A percentile compares a stretch with the other conserved stretches of the same genome.
These are phyloP conservation scores for Podosphaera fusca DNA, from an alignment of 2,329 filamentous ascomycete genomes.

Conservation along the genomic window DNA sequence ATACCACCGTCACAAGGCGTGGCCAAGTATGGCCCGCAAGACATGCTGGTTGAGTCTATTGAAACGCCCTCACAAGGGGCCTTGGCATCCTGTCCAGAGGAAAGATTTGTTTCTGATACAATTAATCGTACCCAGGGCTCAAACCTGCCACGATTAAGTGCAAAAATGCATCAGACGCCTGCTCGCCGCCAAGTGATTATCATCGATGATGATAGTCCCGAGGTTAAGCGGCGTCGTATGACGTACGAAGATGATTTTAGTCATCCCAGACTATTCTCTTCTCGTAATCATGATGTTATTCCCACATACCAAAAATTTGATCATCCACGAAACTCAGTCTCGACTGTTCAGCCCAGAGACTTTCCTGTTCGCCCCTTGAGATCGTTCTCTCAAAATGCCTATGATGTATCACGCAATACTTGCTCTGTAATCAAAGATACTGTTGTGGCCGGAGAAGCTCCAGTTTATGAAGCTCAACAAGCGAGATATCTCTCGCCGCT, in stretches of 20 bases:
- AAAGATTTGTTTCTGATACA: constrained; percentile 3
- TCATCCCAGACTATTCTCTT: constrained; percentile 10
- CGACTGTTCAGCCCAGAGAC: constrained; percentile 8
- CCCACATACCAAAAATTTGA: constrained; percentile 7
- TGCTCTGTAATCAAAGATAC: constrained; percentile 6
- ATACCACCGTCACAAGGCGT: constrained; percentile 13
- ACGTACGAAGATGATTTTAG: constrained; percentile 11
- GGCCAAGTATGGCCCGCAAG: constrained; percentile 12
- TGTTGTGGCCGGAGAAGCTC: constrained; percentile 7
- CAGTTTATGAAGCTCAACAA: constrained; percentile 11
- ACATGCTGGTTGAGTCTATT: constrained; percentile 16
- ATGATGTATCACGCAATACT: constrained; percentile 11
- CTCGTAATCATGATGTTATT: constrained; percentile 8
- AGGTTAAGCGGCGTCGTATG: constrained; percentile 13
- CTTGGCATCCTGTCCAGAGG: constrained; percentile 7
- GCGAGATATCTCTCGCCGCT: constrained; percentile 5
- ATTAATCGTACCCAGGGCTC: constrained; percentile 6
- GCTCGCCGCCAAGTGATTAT: constrained; percentile 12
- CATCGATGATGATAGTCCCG: constrained; percentile 14
- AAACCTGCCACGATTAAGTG: constrained; percentile 8
- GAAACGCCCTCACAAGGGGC: constrained; percentile 12
- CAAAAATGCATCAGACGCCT: constrained; percentile 8
- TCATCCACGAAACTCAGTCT: constrained; percentile 10
- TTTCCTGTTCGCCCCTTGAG: constrained; percentile 5
- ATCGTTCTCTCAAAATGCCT: constrained; percentile 6